Conservation (phyloP, 2,329 filamentous ascomycete genomes). For the Myriangium duriaei region DNA sequence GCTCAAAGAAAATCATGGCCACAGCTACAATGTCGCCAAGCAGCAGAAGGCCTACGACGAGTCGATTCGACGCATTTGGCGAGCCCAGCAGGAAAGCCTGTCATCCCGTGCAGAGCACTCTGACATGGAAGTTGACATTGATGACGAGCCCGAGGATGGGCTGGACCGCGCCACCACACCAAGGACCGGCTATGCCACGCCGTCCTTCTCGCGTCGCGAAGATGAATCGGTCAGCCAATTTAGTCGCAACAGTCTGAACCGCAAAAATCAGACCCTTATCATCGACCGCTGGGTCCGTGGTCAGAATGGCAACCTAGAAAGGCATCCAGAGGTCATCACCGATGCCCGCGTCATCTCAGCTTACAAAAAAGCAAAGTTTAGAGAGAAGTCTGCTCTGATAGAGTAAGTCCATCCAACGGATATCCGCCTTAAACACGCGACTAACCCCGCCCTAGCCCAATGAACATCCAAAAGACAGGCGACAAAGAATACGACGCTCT, state of each 20-base stretch:
- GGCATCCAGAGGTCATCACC: conserved; percentile 15
- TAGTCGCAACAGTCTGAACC: conserved; percentile 34
- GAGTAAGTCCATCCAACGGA: conserved; percentile 43
- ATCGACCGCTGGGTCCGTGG: conserved; percentile 60
- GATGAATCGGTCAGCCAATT: conserved; percentile 58
- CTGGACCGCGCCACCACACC: conserved; percentile 42
- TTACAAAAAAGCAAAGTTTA: conserved; percentile 68
- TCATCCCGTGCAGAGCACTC: conserved; percentile 63
- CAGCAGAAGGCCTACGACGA: conserved; percentile 88
- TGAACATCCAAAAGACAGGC: conserved; percentile 50
- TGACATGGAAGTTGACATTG: conserved; percentile 56
- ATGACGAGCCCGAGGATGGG: conserved; percentile 36
- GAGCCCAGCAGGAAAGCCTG: conserved; percentile 68
- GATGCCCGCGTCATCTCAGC: conserved; percentile 80
- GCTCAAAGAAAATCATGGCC: conserved; percentile 59
- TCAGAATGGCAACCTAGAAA: conserved; percentile 37
- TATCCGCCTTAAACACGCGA: background rate
- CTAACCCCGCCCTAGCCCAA: conserved; percentile 35
- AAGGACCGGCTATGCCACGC: conserved; percentile 53
- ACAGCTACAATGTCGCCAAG: conserved; percentile 93
- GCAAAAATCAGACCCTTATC: conserved; percentile 54
- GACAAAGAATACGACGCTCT: conserved; percentile 54
- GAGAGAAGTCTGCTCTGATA: conserved; percentile 57
- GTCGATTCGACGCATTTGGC: conserved; percentile 86
- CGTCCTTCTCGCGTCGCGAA: conserved; percentile 44